Percentiles rank a stretch among this genome's conserved stretches.
Conservation (phyloP, 1,284 basidiomycete species). For the Puccinia coronata region DNA sequence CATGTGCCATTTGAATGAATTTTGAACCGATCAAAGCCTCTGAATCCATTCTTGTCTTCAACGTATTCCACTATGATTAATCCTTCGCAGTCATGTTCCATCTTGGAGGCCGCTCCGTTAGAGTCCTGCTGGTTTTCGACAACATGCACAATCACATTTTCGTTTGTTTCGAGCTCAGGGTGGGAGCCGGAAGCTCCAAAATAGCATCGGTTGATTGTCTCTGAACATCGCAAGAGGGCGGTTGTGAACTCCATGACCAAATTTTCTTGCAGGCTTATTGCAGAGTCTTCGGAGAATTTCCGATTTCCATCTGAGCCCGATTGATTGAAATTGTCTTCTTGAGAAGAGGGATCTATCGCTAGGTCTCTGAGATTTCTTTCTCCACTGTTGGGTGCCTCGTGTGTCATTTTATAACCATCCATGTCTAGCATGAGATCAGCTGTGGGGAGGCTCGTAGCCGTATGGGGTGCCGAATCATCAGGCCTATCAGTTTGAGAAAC, state of each 20-base stretch:
- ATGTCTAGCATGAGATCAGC: constrained; percentile 47
- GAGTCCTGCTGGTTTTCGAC: not conserved
- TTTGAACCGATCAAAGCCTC: constrained; percentile 59
- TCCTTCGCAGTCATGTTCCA: constrained; percentile 1
- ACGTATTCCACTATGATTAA: constrained; percentile 28
- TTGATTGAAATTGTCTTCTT: not conserved
- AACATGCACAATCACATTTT: constrained; percentile 23
- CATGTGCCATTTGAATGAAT: constrained; percentile 60
- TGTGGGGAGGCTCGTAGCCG: constrained; percentile 12
- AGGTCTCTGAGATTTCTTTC: constrained; percentile 16
- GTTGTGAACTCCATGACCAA: constrained; percentile 46
- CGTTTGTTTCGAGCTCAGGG: constrained; percentile 22
- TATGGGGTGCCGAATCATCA: constrained; percentile 2
- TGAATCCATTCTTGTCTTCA: constrained; percentile 25
- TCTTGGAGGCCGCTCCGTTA: not conserved
- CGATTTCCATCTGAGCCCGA: not conserved
- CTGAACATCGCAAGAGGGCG: constrained; percentile 40
- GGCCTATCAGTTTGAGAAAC: not conserved
- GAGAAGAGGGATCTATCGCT: constrained; percentile 1
- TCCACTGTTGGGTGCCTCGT: constrained; percentile 1
- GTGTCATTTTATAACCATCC: constrained; percentile 44
- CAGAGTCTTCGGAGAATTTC: not conserved
- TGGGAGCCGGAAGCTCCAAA: constrained; percentile 13
- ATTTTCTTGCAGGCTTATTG: constrained; percentile 20
- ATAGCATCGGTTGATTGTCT: constrained; percentile 34